Evolutionary conservation across 306 rosid species (phyloP).

Genomic region (Vicia sativa): DNA sequence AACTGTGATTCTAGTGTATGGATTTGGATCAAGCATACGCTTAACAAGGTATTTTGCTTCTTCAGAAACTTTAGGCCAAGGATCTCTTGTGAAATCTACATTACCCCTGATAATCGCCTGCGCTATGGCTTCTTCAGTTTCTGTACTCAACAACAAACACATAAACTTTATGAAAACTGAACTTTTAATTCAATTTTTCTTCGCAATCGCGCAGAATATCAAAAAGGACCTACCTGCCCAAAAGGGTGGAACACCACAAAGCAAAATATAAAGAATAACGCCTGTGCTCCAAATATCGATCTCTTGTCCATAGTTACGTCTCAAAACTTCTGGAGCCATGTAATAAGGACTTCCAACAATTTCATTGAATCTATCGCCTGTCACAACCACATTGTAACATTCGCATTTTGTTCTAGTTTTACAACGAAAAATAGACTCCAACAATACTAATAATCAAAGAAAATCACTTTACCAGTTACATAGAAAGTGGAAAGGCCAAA

Average conservation of each 20-base stretch:
- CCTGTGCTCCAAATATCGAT: slow-evolving; percentile 96
- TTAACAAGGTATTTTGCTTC: slow-evolving; percentile 76
- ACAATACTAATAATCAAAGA: not conserved
- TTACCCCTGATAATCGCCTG: slow-evolving; percentile 73
- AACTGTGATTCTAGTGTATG: slow-evolving; percentile 65
- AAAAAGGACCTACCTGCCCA: slow-evolving; percentile 75
- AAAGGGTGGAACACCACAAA: slow-evolving; percentile 97
- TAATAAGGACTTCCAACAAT: slow-evolving; percentile 99
- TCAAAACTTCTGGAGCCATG: slow-evolving; percentile 97
- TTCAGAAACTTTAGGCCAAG: slow-evolving; percentile 88
- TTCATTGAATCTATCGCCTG: slow-evolving; percentile 85
- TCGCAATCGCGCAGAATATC: not conserved
- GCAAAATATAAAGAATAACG: slow-evolving; percentile 85
- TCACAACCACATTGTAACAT: slow-evolving; percentile 9
- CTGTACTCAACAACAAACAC: slow-evolving; percentile 46
- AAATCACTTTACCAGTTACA: slow-evolving; percentile 49
- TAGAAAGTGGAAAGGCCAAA: slow-evolving; percentile 88
- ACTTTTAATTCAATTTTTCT: not conserved
- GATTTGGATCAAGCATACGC: slow-evolving; percentile 89
- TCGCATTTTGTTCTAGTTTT: not conserved
- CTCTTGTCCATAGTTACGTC: slow-evolving; percentile 86
- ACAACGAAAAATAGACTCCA: not conserved
- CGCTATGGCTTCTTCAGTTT: slow-evolving; percentile 92
- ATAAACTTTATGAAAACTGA: slow-evolving; percentile 2
- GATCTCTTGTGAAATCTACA: slow-evolving; percentile 77